Conservation (phyloP, 352 stramenopile species). For the Phytophthora brassicae region DNA sequence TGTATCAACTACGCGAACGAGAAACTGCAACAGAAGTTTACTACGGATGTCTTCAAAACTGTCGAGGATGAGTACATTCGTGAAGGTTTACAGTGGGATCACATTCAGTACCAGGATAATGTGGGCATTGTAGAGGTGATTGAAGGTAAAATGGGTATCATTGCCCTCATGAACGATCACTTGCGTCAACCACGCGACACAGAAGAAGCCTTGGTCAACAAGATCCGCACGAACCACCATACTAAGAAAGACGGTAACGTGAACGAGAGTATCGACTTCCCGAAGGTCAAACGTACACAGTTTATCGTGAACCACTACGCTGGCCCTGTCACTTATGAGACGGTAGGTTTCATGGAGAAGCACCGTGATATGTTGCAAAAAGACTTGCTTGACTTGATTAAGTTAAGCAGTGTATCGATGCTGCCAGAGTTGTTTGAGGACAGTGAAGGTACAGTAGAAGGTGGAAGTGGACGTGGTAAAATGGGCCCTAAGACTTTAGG, state of each 20-base stretch:
- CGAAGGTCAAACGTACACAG: conserved; percentile 88
- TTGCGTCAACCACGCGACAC: conserved; percentile 83
- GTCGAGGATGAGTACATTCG: conserved; percentile 98
- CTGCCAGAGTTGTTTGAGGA: conserved; percentile 79
- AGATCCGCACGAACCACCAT: conserved; percentile 83
- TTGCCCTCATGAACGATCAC: conserved; percentile 89
- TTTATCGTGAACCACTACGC: conserved; percentile 97
- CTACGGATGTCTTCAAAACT: conserved; percentile 96
- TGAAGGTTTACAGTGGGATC: conserved; percentile 97
- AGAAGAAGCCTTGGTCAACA: conserved; percentile 88
- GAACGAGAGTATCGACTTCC: conserved; percentile 83
- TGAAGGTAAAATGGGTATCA: conserved; percentile 89
- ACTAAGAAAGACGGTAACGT: conserved; percentile 63
- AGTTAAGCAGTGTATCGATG: conserved; percentile 66
- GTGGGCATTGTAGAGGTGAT: conserved; percentile 97
- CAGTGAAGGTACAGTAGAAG: conserved; percentile 40
- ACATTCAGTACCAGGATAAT: conserved; percentile 99
- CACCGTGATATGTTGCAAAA: conserved; percentile 95
- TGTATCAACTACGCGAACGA: conserved; percentile 94
- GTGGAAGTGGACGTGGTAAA: conserved; percentile 50
- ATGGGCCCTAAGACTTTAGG: conserved; percentile 73
- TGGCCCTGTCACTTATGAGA: conserved; percentile 93
- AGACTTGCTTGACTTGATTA: conserved; percentile 91
- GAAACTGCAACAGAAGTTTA: conserved; percentile 92
- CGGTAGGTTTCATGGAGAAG: conserved; percentile 96